Evolutionary conservation across 345 rosid genomes (phyloP).

Genomic region (Lepidium didymum): DNA sequence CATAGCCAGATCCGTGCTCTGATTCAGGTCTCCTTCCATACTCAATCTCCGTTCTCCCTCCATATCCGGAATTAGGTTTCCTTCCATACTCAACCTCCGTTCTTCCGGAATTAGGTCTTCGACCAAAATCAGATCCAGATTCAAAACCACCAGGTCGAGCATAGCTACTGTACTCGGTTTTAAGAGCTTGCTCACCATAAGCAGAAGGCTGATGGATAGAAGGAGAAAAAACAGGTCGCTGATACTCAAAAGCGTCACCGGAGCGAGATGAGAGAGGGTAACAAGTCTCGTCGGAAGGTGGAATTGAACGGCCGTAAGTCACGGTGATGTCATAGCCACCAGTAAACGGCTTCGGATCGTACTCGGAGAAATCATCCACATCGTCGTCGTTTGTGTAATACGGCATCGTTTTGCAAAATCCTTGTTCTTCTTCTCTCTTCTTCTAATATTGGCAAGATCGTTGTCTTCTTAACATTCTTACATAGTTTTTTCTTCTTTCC

Average conservation of each 20-base stretch:
- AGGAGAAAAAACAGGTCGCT: constrained; percentile 53
- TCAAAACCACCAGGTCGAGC: constrained; percentile 30
- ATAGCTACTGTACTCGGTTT: constrained; percentile 72
- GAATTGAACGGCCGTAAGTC: constrained; percentile 72
- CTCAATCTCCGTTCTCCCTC: constrained; percentile 28
- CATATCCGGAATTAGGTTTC: constrained; percentile 24
- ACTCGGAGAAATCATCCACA: constrained; percentile 64
- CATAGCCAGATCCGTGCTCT: constrained; percentile 40
- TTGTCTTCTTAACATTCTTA: neutral
- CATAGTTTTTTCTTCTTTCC: neutral
- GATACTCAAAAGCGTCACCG: constrained; percentile 56
- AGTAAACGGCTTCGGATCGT: constrained; percentile 76
- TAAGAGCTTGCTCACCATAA: constrained; percentile 52
- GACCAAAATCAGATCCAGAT: constrained; percentile 22
- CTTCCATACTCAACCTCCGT: constrained; percentile 32
- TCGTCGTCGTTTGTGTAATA: constrained; percentile 54
- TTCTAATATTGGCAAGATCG: too few relatives aligned
- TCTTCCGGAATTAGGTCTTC: constrained; percentile 13
- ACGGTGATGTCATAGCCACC: constrained; percentile 70
- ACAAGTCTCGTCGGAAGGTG: constrained; percentile 62
- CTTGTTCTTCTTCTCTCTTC: neutral
- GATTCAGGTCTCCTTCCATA: constrained; percentile 27
- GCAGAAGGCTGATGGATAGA: constrained; percentile 51
- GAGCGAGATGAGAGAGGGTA: constrained; percentile 41
- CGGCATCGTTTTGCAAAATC: constrained; percentile 45